A percentile compares a stretch with the other conserved stretches of the same genome.
Evolutionary conservation across 176 grass and related monocot genomes (phyloP).

Genomic region (Lolium rigidum): DNA sequence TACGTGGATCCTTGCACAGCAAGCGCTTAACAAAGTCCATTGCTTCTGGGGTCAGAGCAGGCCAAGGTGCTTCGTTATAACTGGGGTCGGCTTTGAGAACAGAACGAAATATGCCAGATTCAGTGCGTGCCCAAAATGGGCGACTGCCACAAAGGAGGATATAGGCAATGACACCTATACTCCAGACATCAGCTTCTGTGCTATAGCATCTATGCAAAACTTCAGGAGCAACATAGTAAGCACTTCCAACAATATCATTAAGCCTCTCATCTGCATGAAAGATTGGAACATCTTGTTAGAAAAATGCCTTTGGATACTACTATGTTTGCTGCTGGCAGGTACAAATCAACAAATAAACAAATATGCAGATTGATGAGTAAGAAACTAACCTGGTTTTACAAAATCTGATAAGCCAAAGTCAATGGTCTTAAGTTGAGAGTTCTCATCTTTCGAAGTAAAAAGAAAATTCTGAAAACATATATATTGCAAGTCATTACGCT

Average conservation of each 20-base stretch:
- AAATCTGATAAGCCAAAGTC: constrained; percentile 89
- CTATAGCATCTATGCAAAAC: constrained; percentile 85
- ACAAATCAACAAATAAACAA: neutral
- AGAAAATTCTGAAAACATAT: constrained; percentile 72
- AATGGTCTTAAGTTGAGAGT: constrained; percentile 75
- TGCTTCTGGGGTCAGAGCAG: constrained; percentile 69
- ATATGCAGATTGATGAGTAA: neutral
- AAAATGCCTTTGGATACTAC: neutral
- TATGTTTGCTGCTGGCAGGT: neutral
- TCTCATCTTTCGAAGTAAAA: constrained; percentile 81
- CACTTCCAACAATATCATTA: constrained; percentile 96
- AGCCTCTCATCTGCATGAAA: constrained; percentile 74
- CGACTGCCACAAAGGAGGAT: constrained; percentile 86
- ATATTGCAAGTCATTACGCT: constrained; percentile 30
- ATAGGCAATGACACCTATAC: constrained; percentile 88
- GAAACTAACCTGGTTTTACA: constrained; percentile 79
- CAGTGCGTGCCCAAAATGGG: constrained; percentile 87
- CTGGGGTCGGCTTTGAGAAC: constrained; percentile 86
- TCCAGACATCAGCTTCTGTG: constrained; percentile 91
- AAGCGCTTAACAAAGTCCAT: constrained; percentile 87
- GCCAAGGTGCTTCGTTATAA: constrained; percentile 78
- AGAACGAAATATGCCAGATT: constrained; percentile 83
- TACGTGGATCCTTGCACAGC: constrained; percentile 80
- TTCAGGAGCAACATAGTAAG: constrained; percentile 94
- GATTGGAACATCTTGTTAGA: constrained; percentile 27